Conservation (phyloP, 2,329 filamentous ascomycete genomes). For the Pestalotiopsis sp. region DNA sequence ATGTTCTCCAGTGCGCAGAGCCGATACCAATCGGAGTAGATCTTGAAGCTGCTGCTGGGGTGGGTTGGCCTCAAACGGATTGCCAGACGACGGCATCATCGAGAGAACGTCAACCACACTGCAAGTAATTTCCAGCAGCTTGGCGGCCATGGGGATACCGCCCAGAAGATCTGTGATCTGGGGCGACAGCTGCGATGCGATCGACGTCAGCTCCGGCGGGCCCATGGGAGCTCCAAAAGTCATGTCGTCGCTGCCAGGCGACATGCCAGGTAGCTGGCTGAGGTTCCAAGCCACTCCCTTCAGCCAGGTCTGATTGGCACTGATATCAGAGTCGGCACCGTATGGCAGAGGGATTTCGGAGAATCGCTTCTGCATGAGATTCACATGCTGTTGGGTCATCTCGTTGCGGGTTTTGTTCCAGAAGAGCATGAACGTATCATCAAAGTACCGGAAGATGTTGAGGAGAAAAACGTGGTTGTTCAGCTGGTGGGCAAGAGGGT, state of each 20-base stretch:
- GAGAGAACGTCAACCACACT: slow-evolving; percentile 75
- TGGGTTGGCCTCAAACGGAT: slow-evolving; percentile 68
- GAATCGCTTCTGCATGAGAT: slow-evolving; percentile 64
- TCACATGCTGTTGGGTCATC: slow-evolving; percentile 60
- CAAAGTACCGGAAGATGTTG: slow-evolving; percentile 67
- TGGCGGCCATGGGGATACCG: slow-evolving; percentile 73
- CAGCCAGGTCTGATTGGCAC: slow-evolving; percentile 66
- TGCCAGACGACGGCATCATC: slow-evolving; percentile 61
- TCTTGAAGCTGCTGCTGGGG: slow-evolving; percentile 71
- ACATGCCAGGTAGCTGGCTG: slow-evolving; percentile 55
- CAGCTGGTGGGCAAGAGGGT: slow-evolving; percentile 55
- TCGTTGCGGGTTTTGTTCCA: slow-evolving; percentile 69
- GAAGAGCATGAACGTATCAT: slow-evolving; percentile 63
- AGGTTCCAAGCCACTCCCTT: slow-evolving; percentile 68
- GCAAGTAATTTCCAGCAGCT: slow-evolving; percentile 76
- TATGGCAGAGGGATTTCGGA: slow-evolving; percentile 56
- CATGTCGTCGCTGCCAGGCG: slow-evolving; percentile 52
- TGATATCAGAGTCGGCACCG: slow-evolving; percentile 57
- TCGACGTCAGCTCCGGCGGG: slow-evolving; percentile 64
- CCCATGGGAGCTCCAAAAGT: slow-evolving; percentile 67
- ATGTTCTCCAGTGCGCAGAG: slow-evolving; percentile 74
- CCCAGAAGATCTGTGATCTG: slow-evolving; percentile 76
- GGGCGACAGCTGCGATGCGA: slow-evolving; percentile 73
- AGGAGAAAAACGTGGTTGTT: slow-evolving; percentile 63
- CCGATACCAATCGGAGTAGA: slow-evolving; percentile 68